Base-by-base conservation (phyloP, 2,329 filamentous ascomycete genomes). In the Aspergillus sp. region DNA sequence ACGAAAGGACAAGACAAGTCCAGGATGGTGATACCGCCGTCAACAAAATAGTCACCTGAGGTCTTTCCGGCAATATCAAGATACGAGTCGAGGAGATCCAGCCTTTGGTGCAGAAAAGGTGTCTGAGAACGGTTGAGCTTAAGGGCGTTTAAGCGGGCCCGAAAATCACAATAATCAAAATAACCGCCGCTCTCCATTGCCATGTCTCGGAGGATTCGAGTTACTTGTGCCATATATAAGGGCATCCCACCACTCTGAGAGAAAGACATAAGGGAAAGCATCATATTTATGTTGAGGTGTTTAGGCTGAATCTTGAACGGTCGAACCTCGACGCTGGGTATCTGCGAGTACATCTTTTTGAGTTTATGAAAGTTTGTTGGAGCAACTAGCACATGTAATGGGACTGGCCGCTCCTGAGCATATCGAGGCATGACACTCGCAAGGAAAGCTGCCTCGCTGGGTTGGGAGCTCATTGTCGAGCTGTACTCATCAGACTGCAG, bases 1-100 rank as follows among this genome's bases (percentile, higher is more conserved):
- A 92, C 77, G 62, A 88, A 91, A 0, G 89, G 87, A 67, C 89
- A 90, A 0, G 85, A 89, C 0, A 95, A 75, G 64, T 95, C 90
- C 5, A 92, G 76, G 49, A 90, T 88, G 0, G 84, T 89, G 34
- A 64, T 54, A 4, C 61, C 61, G 4, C 55, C 57, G 15, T 60
- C 58, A 9, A 51, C 34, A 17, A 63, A 59, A 19, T 61, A 61
- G 33, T 61, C 59, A 15, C 51, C 45, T 49, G 63, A 48, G 4
- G n/a, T 30, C 13, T 33, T 22, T 4, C 47, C 51, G 4, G 34
- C 17, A 3, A 62, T 45, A 2, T 79, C 77, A 70, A 90, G 80
- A 70, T 89, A 90, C 13, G 82, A 86, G 64, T 90, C 84, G 0
- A 91, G 75, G 0, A 86, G 79, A 6, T 84, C 79, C 1, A 91